Base-by-base conservation (phyloP, 2,329 filamentous ascomycete genomes). In the Aureobasidium sp. region DNA sequence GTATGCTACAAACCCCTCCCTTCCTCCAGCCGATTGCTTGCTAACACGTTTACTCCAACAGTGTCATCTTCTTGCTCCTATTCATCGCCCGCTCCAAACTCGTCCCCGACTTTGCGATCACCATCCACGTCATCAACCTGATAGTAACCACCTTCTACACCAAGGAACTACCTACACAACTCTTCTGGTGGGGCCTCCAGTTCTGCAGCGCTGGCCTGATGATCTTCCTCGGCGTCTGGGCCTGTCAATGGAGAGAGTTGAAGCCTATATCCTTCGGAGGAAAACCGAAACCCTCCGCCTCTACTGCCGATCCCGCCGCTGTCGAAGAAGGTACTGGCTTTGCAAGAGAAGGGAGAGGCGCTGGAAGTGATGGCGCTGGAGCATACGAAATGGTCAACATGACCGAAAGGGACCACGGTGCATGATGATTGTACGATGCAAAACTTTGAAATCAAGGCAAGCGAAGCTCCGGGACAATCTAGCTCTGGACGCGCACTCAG, bases 41-140 rank as follows among this genome's bases (percentile, higher is more conserved):
- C 38, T 58, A 36, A 67, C 45, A n/a, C 31, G 6, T 31, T 45
- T 55, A 29, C 38, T 38, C 48, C 42, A 25, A 67, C 74, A 98
- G 95, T 76, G 89, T 93, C 48, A 89, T 97, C 66, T 92, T 94
- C 48, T 91, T 98, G 66, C 89, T 97, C 59, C 81, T 95, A 63
- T 84, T 98, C 66, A 89, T 99, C 71, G 90, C 91, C 25, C 93
- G 96, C 68, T 96, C 92, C 55, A 98, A 98, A 79, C 91, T 98
- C 67, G 93, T 98, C 59, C 94, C 94, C 71, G 96, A 99, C 80
- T 99, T 98, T 78, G 93, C 94, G 38, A 83, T 98, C 29, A 97
- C 95, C 3, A 87, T 98, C 23, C 94, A 97, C 81, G 87, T 93
- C 77, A 83, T 97, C 48, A 93, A 97, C 77, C 87, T 97, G 62